Percentiles rank a stretch among this genome's conserved stretches.
Evolutionary conservation across 768 basidiomycete species (phyloP).

Genomic region (Tricholoma flavovirens): DNA sequence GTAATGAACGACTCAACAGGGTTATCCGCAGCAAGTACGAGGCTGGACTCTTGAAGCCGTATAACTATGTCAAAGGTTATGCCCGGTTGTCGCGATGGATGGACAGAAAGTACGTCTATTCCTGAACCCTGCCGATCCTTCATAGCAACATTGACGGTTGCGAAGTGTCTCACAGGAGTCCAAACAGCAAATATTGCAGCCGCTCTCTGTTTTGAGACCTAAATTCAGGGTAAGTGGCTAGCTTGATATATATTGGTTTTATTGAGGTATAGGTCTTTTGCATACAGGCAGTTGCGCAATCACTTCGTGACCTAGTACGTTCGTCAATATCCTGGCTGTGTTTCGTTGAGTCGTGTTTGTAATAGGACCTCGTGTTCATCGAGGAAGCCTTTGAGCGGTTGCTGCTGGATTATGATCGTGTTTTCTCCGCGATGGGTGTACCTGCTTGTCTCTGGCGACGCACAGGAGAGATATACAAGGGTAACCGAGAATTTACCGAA

Average conservation of each 20-base stretch:
- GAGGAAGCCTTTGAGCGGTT: constrained; percentile 97
- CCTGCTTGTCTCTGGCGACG: constrained; percentile 95
- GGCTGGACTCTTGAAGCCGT: constrained; percentile 89
- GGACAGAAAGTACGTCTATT: constrained; percentile 69
- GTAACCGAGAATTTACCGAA: constrained; percentile 92
- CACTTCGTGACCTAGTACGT: constrained; percentile 73
- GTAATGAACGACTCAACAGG: constrained; percentile 83
- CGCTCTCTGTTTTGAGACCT: constrained; percentile 76
- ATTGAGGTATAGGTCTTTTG: not conserved
- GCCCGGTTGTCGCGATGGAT: constrained; percentile 90
- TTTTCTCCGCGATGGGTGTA: constrained; percentile 92
- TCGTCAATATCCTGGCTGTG: constrained; percentile 1
- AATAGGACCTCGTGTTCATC: constrained; percentile 89
- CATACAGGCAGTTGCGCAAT: constrained; percentile 68
- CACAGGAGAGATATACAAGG: constrained; percentile 98
- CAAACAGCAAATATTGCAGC: constrained; percentile 87
- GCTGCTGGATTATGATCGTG: constrained; percentile 91
- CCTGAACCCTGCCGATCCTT: not conserved
- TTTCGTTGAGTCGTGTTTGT: constrained; percentile 1
- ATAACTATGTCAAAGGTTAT: constrained; percentile 96
- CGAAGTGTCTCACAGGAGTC: constrained; percentile 82
- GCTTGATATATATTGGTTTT: constrained; percentile 1
- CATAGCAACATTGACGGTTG: not conserved
- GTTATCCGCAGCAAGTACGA: constrained; percentile 97
- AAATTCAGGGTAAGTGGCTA: constrained; percentile 65